Percentiles rank a stretch among this genome's conserved stretches.
Conservation (phyloP, 768 basidiomycete genomes). For the Candolleomyces eurysporus region DNA sequence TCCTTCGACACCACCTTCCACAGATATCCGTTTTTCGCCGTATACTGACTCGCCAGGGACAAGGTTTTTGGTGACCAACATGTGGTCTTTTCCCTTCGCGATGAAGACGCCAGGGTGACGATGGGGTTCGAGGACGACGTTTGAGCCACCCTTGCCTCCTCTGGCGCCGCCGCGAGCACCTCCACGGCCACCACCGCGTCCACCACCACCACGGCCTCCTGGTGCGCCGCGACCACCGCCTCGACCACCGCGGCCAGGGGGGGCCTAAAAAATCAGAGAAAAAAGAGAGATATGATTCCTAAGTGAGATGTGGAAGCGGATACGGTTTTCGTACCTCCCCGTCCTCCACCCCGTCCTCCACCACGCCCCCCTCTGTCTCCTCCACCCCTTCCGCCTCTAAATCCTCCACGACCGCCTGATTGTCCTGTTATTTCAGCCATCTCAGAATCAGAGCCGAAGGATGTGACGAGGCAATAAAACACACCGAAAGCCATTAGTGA, state of each 20-base stretch:
- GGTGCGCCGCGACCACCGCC: constrained; percentile 42
- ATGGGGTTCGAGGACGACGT: constrained; percentile 93
- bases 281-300: constrained; percentile 10
- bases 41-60: constrained; percentile 98
- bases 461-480: constrained; percentile 3
- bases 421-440: constrained; percentile 28
- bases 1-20: constrained; percentile 72
- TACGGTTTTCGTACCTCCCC: constrained; percentile 18
- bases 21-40: constrained; percentile 94
- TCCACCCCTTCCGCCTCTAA: constrained; percentile 36
- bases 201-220: constrained; percentile 39
- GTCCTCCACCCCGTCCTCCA: constrained; percentile 42
- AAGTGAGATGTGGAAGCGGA: neutral
- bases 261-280: constrained; percentile 12
- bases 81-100: constrained; percentile 94
- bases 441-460: neutral
- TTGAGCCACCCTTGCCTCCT: constrained; percentile 76
- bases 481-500: constrained; percentile 32
- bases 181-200: constrained; percentile 44
- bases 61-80: constrained; percentile 97
- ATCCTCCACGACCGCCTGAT: constrained; percentile 58
- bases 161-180: constrained; percentile 51
- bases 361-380: constrained; percentile 38
- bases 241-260: constrained; percentile 34
- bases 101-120: constrained; percentile 94